A percentile compares a stretch with the other conserved stretches of the same genome.
Conservation (phyloP, 805 yeast species). For the Cyberlindnera veronae region DNA sequence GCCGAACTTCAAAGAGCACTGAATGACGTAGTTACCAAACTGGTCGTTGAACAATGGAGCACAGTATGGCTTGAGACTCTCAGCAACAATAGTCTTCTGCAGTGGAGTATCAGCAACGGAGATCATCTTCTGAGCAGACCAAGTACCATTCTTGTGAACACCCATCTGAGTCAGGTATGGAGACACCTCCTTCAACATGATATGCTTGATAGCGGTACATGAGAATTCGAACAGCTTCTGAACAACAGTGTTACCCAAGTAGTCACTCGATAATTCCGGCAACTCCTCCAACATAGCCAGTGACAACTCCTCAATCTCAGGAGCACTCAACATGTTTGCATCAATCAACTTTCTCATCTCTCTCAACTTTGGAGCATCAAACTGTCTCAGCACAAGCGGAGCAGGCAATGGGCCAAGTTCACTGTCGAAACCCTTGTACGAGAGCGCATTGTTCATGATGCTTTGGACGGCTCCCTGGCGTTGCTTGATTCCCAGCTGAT, state of each 20-base stretch:
- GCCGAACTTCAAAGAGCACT: conserved; percentile 88
- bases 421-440: conserved; percentile 45
- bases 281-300: conserved; percentile 82
- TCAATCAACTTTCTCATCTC: conserved; percentile 80
- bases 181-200: conserved; percentile 73
- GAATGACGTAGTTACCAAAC: conserved; percentile 94
- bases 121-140: conserved; percentile 98
- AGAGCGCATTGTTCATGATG: conserved; percentile 41
- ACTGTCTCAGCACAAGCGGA: conserved; percentile 61
- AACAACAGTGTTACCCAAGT: conserved; percentile 92
- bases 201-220: conserved; percentile 66
- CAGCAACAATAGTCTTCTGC: conserved; percentile 62
- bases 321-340: conserved; percentile 44
- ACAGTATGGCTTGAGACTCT: conserved; percentile 73
- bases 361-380: conserved; percentile 84
- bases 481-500: conserved; percentile 31
- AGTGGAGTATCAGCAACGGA: conserved; percentile 62
- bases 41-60: conserved; percentile 89
- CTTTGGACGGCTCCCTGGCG: conserved; percentile 35
- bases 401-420: conserved; percentile 78
- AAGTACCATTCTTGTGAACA: conserved; percentile 95
- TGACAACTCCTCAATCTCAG: conserved; percentile 78
- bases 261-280: conserved; percentile 88
- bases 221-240: conserved; percentile 81
- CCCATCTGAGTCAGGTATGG: conserved; percentile 89